Evolutionary conservation across 2,329 filamentous ascomycete genomes (phyloP).

Genomic region (Aspergillus tamarii): DNA sequence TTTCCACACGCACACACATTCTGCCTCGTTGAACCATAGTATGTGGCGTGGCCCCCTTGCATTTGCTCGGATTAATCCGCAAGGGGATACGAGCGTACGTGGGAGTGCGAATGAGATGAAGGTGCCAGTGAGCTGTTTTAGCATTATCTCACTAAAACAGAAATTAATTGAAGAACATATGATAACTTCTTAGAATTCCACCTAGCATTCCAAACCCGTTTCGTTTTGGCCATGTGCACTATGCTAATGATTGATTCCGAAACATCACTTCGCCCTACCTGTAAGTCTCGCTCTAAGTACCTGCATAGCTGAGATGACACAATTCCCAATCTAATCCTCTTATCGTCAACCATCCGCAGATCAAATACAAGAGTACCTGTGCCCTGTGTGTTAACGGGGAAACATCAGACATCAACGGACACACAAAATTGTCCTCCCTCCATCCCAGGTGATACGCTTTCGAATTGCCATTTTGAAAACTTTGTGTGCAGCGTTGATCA

Average conservation of each 20-base stretch:
- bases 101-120: neutral
- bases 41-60: neutral
- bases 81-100: neutral
- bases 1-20: too few species aligned
- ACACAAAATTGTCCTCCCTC: constrained; percentile 25
- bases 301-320: neutral
- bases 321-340: neutral
- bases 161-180: neutral
- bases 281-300: neutral
- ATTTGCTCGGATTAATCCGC: neutral
- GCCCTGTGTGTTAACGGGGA: neutral
- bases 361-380: neutral
- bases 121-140: too few species aligned
- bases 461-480: constrained; percentile 27
- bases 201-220: neutral
- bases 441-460: constrained; percentile 31
- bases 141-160: neutral
- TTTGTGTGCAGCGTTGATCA: constrained; percentile 22
- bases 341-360: neutral
- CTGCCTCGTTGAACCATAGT: neutral
- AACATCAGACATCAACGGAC: constrained; percentile 15
- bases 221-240: neutral
- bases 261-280: neutral
- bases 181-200: neutral
- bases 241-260: neutral